Base-by-base conservation (phyloP, 1,284 basidiomycete species). In the Ustilago cynodontis region DNA sequence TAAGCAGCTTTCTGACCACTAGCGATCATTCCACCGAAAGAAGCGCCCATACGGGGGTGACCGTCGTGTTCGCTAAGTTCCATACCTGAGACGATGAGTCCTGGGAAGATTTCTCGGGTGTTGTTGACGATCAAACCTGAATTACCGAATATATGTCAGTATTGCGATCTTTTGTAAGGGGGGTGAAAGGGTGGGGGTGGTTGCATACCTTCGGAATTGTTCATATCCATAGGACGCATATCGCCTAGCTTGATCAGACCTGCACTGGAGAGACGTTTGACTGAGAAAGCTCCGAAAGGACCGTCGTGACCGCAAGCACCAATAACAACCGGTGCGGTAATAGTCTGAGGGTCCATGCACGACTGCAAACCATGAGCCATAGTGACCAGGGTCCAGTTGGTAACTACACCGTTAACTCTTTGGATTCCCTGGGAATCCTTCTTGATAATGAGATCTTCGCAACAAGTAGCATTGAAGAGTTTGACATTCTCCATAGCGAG, bases 31-130 rank as follows among this genome's bases (percentile, higher is more conserved):
- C 91, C 92, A 33, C 92, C 92, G 79, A 93, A 93, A 9, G 92
- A 71, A 18, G 82, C 82, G 54, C 82, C 82, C 80, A 81, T 93
- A 37, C 93, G 89, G 87, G 81, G 92, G 59, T 90, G 91, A 26
- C 93, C 93, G 83, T 94, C 93, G 82, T 93, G 91, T 86, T 94
- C 93, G 22, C 91, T 91, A 28, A 94, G 88, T 86, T 94, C 93
- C 93, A 93, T 94, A 20, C 93, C 92, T 90, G 77, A 50, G 54
- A 78, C 90, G 82, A 94, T 90, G 63, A 94, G 88, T 8, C 93
- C 93, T 9, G 93, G 93, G 43, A 90, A 89, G 65, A 94, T 91
- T 88, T 94, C 92, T 63, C 92, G 90, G 33, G 93, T 94, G 53
- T 90, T 89, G 81, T 88, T 87, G 71, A 86, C 86, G 63, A 86